phyloP scores from a whole-genome alignment of 108 stramenopile species.

The Skeletonema potamos region DNA sequence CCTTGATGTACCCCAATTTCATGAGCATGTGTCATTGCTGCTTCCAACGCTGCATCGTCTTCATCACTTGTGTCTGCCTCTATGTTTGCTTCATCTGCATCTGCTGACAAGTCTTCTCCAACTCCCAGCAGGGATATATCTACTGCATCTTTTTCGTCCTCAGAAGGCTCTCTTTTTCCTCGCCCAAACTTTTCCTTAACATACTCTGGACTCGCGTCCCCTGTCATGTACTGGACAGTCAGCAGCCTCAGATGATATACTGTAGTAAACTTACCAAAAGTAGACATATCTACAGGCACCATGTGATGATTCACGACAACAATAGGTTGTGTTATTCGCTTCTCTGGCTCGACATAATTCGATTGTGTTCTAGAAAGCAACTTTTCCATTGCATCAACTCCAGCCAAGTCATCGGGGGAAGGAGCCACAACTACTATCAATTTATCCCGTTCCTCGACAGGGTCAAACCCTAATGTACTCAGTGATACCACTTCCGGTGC shows the following conservation, averaged over 20 bases:
- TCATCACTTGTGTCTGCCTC: slow-evolving; percentile 26
- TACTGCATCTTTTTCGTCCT: slow-evolving; percentile 6
- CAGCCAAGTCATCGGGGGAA: slow-evolving; percentile 78
- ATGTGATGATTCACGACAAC: slow-evolving; percentile 89
- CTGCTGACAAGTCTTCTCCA: slow-evolving; percentile 9
- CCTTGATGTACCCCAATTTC: slow-evolving; percentile 78
- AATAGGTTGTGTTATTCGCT: slow-evolving; percentile 62
- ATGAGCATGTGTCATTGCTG: slow-evolving; percentile 80
- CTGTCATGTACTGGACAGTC: slow-evolving; percentile 84
- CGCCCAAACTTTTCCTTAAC: slow-evolving; percentile 26
- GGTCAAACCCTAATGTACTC: slow-evolving; percentile 85
- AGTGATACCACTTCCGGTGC: slow-evolving; percentile 85
- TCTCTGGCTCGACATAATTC: slow-evolving; percentile 31
- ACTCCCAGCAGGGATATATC: slow-evolving; percentile 4
- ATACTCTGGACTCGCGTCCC: slow-evolving; percentile 55
- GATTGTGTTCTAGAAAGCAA: slow-evolving; percentile 57
- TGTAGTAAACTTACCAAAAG: slow-evolving; percentile 61
- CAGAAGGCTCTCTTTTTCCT: slow-evolving; percentile 3
- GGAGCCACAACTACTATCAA: slow-evolving; percentile 86
- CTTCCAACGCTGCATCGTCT: slow-evolving; percentile 72
- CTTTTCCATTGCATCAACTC: slow-evolving; percentile 66
- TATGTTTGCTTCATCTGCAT: slow-evolving; percentile 4
- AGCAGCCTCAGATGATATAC: slow-evolving; percentile 85
- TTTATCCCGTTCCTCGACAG: slow-evolving; percentile 78
- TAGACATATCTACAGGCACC: slow-evolving; percentile 65